Evolutionary conservation across 2,329 filamentous ascomycete species (phyloP), one percentile per base, ranked within the genome.

Genomic region (Pyrenophora tritici-repentis): DNA sequence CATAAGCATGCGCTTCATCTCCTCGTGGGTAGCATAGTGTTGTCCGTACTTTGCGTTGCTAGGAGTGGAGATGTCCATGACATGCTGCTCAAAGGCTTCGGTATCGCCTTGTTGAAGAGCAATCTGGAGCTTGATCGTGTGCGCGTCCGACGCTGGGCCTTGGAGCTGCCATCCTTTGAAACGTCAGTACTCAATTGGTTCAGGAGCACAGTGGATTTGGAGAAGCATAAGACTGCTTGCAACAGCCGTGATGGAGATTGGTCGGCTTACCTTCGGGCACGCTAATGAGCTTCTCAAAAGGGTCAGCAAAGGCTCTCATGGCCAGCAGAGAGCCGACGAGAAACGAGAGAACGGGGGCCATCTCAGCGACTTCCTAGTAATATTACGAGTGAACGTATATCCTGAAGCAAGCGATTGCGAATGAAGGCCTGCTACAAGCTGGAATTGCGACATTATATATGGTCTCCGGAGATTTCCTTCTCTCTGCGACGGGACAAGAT

Each of bases 21-120:
- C 75, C 10, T 73, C 67, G 34, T 73, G 67, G 17, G 71, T 73
- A 40, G 63, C 54, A 55, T 80, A 74, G 63, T 82, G 80, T 48
- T 79, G 65, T 20, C 81, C 81, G 56, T 83, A 83, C 13, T 71
- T 67, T 3, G 73, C 55, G 52, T 76, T 70, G 6, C 74, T 73
- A 1, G 81, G 81, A 0, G 78, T 80, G 16, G 79, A 80, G 17
- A 79, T 65, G 5, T 73, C 69, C 18, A 70, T 56, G 35, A 78
- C 66, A 24, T 66, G 67, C 31, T 72, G 65, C 58, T 78, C 72
- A 12, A 79, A 72, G 35, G 69, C 66, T 33, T 74, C 69, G 4
- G 51, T 47, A 52, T 68, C 59, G 8, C 61, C 57, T 44, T 71
- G 67, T 41, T 61, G 58, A 14, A 72, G 59, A 16, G 66, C 67